Base-by-base conservation (phyloP, 805 yeast species). In the Candida saitoana region DNA sequence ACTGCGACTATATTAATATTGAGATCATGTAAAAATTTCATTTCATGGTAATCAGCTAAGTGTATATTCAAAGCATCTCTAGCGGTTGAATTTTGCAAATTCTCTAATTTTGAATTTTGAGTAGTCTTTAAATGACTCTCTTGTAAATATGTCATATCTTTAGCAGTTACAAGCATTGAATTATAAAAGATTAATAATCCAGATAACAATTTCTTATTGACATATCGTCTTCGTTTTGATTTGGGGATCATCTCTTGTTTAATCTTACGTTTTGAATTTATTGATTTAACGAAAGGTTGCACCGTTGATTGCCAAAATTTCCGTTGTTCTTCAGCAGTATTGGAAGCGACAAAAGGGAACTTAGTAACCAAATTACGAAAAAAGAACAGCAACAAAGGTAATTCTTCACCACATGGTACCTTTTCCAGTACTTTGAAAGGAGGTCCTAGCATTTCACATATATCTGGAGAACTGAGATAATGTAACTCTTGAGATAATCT, bases 251-350 rank as follows among this genome's bases (percentile, higher is more conserved):
- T 14, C 12, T 24, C 31, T 11, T 22, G 19, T n/a, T 77, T 66
- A 46, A 84, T 87, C 12, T 80, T 83, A 24, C 96, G 69, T 57
- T 87, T 79, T 16, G 73, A 64, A 60, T 86, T 83, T 65, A 93
- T 82, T 42, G 82, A 76, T 56, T 89, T 95, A 54, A 84, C 77
- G 54, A 90, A 87, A 18, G 82, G 81, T 62, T 90, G 96, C 0
- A 89, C 81, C 37, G 83, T 82, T 36, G 67, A 71, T 39, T 78
- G 77, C 96, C 97, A 91, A 54, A 91, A 87, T 39, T 45, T 45
- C 12, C 24, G 16, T 50, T 79, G 78, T 34, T 75, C 74, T 34
- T 76, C 72, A 32, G 73, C 63, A 1, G 70, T 51, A 38, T 69
- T 63, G 39, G 65, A 66, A 15, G 80, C 61, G 24, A 93, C 67